Percentiles rank a stretch among this genome's conserved stretches.
Conservation (phyloP, 2,329 filamentous ascomycete species). For the Ophiostoma perfectum region DNA sequence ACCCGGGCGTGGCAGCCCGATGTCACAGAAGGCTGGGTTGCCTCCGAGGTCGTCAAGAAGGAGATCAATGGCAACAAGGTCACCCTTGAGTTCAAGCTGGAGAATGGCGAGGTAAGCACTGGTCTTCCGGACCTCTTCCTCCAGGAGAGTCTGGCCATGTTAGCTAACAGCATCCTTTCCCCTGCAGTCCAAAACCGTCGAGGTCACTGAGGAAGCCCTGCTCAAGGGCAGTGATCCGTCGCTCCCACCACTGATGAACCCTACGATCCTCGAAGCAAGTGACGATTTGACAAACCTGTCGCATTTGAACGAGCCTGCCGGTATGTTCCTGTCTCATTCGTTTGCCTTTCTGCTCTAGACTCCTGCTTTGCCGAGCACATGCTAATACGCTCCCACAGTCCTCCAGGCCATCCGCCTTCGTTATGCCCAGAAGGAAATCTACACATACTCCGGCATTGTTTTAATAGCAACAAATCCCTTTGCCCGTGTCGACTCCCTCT, state of each 20-base stretch:
- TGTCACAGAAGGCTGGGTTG: conserved; percentile 91
- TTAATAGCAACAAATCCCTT: conserved; percentile 98
- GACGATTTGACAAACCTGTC: conserved; percentile 97
- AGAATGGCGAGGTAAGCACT: conserved; percentile 76
- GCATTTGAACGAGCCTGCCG: conserved; percentile 95
- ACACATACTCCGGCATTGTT: conserved; percentile 98
- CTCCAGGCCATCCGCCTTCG: conserved; percentile 95
- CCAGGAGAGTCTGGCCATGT: background rate
- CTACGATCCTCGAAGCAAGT: conserved; percentile 94
- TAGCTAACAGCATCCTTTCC: background rate
- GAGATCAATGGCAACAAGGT: conserved; percentile 78
- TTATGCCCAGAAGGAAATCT: conserved; percentile 98
- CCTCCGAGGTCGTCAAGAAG: conserved; percentile 89
- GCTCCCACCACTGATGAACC: conserved; percentile 94
- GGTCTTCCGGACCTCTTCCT: conserved; percentile 15
- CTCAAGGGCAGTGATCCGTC: conserved; percentile 69
- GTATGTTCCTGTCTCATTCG: conserved; percentile 45
- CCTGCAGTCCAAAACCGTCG: conserved; percentile 66
- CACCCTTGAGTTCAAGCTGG: conserved; percentile 78
- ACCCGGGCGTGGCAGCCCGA: conserved; percentile 99
- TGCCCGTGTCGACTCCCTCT: conserved; percentile 92
- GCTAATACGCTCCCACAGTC: conserved; percentile 49
- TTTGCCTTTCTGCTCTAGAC: conserved; percentile 12
- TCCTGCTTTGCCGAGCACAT: background rate
- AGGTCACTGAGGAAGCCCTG: conserved; percentile 70